A percentile compares a stretch with the other conserved stretches of the same genome.
Evolutionary conservation across 495 filamentous ascomycete species (phyloP).

Genomic region (Cercophora samala): DNA sequence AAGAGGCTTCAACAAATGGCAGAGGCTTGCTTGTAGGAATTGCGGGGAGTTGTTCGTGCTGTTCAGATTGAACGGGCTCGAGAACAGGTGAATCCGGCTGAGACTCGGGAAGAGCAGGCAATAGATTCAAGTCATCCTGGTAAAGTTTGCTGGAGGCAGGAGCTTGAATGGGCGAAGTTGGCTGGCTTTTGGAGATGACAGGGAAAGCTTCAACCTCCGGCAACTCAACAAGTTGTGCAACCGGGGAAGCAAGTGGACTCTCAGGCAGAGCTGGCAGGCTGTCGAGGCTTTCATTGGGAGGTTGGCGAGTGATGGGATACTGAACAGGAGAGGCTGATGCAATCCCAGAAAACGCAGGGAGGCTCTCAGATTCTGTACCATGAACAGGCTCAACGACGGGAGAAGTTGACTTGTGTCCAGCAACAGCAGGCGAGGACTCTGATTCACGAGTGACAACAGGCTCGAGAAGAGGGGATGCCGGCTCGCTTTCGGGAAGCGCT

Average conservation of each 20-base stretch:
- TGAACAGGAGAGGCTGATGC: background rate
- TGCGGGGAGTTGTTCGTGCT: background rate
- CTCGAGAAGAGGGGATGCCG: background rate
- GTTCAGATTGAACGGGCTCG: background rate
- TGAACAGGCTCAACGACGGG: background rate
- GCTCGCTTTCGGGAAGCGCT: background rate
- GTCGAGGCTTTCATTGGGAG: background rate
- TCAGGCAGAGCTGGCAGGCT: constrained; percentile 11
- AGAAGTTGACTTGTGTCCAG: background rate
- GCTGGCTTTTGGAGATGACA: background rate
- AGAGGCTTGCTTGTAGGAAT: constrained; percentile 15
- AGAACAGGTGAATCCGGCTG: constrained; percentile 12
- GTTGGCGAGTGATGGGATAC: background rate
- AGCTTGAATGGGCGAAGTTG: background rate
- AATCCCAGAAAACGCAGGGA: background rate
- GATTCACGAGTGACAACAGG: background rate
- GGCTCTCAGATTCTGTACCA: background rate
- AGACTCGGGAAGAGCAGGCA: constrained; percentile 20
- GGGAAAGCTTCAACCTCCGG: constrained; percentile 1
- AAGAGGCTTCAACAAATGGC: constrained; percentile 5
- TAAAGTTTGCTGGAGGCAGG: background rate
- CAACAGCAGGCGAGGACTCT: background rate
- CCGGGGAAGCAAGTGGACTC: background rate
- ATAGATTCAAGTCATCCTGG: background rate
- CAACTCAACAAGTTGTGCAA: background rate